Evolutionary conservation across 2,329 filamentous ascomycete genomes (phyloP).

Genomic region (Fusarium longipes): DNA sequence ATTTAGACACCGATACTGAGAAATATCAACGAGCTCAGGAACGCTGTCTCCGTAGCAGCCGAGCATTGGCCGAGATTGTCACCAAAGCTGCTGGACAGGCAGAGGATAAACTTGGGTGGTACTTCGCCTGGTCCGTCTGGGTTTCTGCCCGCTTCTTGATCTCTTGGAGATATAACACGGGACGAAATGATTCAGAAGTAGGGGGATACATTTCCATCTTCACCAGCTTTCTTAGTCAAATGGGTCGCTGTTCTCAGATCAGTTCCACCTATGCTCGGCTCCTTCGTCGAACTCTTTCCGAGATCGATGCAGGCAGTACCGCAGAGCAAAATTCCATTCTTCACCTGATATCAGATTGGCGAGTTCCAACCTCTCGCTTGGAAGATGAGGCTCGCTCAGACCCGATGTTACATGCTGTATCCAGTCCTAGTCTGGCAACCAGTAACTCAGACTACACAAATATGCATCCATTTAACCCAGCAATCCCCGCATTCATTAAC

Average conservation of each 20-base stretch:
- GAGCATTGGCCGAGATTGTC: neutral
- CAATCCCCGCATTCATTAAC: neutral
- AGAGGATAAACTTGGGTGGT: neutral
- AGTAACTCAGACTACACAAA: accelerated
- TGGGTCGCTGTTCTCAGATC: slow-evolving; percentile 1
- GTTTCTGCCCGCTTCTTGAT: neutral
- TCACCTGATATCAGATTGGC: neutral
- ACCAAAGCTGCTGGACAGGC: neutral
- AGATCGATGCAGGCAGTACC: neutral
- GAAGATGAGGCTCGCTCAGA: neutral
- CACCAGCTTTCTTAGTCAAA: accelerated
- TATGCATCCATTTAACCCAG: neutral
- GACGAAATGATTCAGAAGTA: accelerated
- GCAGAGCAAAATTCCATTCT: neutral
- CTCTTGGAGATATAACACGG: too few species aligned
- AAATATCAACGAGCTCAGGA: neutral
- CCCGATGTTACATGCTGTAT: neutral
- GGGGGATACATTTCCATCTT: neutral
- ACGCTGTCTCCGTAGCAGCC: neutral
- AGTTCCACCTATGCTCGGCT: neutral
- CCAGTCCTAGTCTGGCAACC: neutral
- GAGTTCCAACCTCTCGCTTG: neutral
- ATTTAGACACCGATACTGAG: accelerated
- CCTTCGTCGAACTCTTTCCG: neutral
- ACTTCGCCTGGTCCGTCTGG: neutral